phyloP scores from a whole-genome alignment of 306 rosid species.

The Cucumis melo region DNA sequence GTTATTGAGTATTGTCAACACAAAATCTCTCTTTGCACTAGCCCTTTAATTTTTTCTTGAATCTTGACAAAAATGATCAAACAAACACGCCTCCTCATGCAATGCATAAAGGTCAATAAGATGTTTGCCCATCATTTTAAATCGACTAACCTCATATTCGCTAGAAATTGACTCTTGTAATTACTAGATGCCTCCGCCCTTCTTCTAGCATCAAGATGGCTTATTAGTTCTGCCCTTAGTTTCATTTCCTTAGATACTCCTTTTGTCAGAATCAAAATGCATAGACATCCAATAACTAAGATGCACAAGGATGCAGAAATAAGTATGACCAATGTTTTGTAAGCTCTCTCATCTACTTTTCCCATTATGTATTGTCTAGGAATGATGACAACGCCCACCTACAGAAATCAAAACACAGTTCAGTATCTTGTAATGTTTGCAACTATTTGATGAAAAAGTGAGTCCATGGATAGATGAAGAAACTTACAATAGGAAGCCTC shows the following conservation, averaged over 20 bases:
- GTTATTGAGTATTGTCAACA: neutral
- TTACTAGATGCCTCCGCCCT: conserved; percentile 97
- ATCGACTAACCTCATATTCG: conserved; percentile 82
- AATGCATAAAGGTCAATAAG: neutral
- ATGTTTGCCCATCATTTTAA: neutral
- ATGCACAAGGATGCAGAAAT: conserved; percentile 87
- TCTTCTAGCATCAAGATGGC: conserved; percentile 95
- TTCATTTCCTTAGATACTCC: conserved; percentile 99
- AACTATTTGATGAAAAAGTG: neutral
- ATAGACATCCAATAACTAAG: conserved; percentile 80
- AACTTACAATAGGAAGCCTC: conserved; percentile 88
- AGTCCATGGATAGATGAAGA: conserved; percentile 1
- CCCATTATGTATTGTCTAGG: conserved; percentile 97
- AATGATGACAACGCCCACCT: conserved; percentile 95
- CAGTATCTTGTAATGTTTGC: neutral
- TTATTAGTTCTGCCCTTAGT: conserved; percentile 85
- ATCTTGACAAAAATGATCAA: neutral
- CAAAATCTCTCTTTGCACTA: neutral
- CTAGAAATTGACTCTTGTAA: conserved; percentile 94
- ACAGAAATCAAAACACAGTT: conserved; percentile 21
- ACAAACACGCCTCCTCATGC: neutral
- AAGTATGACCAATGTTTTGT: conserved; percentile 80
- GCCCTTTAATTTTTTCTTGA: neutral
- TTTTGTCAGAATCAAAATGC: conserved; percentile 83
- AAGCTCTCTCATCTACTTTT: conserved; percentile 89